phyloP scores from a whole-genome alignment of 768 basidiomycete genomes.

The Naganishia randhawae region DNA sequence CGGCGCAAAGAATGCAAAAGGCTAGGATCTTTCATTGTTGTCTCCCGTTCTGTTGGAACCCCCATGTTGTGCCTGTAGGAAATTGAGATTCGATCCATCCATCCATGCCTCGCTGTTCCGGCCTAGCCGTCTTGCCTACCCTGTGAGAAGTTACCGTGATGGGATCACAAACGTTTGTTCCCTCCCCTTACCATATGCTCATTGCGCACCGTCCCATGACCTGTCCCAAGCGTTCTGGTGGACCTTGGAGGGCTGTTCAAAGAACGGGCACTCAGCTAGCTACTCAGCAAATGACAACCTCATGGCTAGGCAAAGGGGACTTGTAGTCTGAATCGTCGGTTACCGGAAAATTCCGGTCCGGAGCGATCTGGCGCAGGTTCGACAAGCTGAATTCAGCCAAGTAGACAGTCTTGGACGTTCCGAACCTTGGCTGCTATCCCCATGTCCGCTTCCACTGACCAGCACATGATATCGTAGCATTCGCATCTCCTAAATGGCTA shows the following conservation, averaged over 20 bases:
- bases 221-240: too few species aligned
- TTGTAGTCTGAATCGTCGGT: too few species aligned
- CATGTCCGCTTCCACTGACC: not conserved
- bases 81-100: constrained; percentile 3
- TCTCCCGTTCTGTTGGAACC: not conserved
- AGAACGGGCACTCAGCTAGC: too few species aligned
- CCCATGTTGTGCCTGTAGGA: constrained; percentile 7
- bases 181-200: too few species aligned
- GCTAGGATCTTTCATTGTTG: constrained; percentile 17
- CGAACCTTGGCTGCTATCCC: too few species aligned
- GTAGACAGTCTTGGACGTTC: too few species aligned
- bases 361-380: not conserved
- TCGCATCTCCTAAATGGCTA: not conserved
- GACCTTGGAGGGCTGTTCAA: too few species aligned
- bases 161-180: too few species aligned
- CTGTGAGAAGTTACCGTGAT: not conserved
- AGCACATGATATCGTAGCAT: not conserved
- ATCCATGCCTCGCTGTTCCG: constrained; percentile 1
- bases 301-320: too few species aligned
- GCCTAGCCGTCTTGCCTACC: not conserved
- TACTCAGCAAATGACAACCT: too few species aligned
- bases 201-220: too few species aligned
- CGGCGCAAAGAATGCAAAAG: not conserved
- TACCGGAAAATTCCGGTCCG: not conserved
- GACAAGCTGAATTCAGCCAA: not conserved